phyloP scores from a whole-genome alignment of 2,329 filamentous ascomycete species.

The Ophiostoma piceae region DNA sequence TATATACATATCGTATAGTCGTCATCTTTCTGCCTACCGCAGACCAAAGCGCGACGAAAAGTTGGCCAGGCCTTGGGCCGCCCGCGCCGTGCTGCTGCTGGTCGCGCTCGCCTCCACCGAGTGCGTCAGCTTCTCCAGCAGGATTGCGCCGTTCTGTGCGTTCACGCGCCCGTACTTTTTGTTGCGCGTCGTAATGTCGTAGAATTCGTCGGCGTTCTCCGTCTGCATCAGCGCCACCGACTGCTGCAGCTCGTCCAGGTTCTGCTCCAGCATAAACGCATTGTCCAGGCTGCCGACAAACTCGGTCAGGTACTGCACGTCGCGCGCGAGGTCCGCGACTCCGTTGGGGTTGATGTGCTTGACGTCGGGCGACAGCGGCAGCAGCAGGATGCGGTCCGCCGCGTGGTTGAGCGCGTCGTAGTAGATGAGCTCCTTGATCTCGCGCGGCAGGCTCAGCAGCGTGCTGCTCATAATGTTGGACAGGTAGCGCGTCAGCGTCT shows the following conservation, averaged over 20 bases:
- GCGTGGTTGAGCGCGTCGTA: conserved; percentile 93
- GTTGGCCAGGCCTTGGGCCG: conserved; percentile 61
- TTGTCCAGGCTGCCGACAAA: conserved; percentile 87
- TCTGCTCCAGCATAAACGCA: conserved; percentile 75
- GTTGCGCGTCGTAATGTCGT: conserved; percentile 82
- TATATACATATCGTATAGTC: background rate
- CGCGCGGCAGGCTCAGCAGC: conserved; percentile 81
- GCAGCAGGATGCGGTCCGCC: conserved; percentile 72
- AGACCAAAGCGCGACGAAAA: conserved; percentile 73
- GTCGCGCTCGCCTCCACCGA: conserved; percentile 45
- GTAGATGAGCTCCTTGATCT: conserved; percentile 97
- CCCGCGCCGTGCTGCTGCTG: conserved; percentile 41
- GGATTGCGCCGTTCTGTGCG: conserved; percentile 75
- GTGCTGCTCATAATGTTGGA: conserved; percentile 97
- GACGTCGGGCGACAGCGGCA: conserved; percentile 73
- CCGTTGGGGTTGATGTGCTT: conserved; percentile 84
- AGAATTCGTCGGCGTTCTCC: conserved; percentile 95
- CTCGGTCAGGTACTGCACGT: conserved; percentile 74
- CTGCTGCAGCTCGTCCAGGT: conserved; percentile 88
- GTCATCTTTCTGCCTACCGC: conserved; percentile 35
- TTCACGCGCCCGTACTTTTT: conserved; percentile 93
- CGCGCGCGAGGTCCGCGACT: conserved; percentile 71
- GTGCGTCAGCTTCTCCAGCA: conserved; percentile 84
- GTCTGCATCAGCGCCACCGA: conserved; percentile 81
- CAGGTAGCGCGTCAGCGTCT: conserved; percentile 86